Base-by-base conservation (phyloP, 192 early-diverging fungal species). In the Glomus cerebriforme region DNA sequence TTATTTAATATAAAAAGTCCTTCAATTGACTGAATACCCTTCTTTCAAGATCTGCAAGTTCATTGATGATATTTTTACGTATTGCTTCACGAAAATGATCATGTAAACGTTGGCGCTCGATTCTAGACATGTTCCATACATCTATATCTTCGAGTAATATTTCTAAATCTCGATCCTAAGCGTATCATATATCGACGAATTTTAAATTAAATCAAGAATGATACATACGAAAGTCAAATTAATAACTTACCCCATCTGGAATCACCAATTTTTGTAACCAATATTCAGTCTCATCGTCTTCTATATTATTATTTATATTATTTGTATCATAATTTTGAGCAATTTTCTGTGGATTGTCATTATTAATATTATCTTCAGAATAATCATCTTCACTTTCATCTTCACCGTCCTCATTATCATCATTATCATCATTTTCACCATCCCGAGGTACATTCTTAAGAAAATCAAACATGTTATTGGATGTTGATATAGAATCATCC, bases 111-210 rank as follows among this genome's bases (percentile, higher is more conserved):
- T 29, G 7, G 2, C 77, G 66, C 19, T 78, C 77, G 17, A 73
- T 24, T 27, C 22, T 73, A 65, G 70, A 75, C 77, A 78, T 78
- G 10, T 78, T 35, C 77, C 77, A 78, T 39, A 78, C 63, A 71
- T 78, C 34, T 22, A 7, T 7, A 24, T 78, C 77, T 24, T 66
- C 27, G 19, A 66, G 64, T 35, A 72, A 47, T 39, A n/a, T 47
- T 35, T 72, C 70, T 47, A 72, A 35, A 39, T 26, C 26, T 72
- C 70, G 24, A 47, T 72, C 70, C 70, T 26, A 47, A 22, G 26
- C 26, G 26, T 29, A 19, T 32, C 3, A 19, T 27, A 19, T 17
- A 67, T n/a, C n/a, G n/a, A 65, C 3, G 63, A 65, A 10, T 27
- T 15, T 19, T 0, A 26, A 15, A 32, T 13, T n/a, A n/a, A 31